Percentiles rank a stretch among this genome's conserved stretches.
These are phyloP conservation scores for Melanopsichium pennsylvanicum DNA, from an alignment of 1,284 basidiomycete genomes.

Conservation along the genomic window DNA sequence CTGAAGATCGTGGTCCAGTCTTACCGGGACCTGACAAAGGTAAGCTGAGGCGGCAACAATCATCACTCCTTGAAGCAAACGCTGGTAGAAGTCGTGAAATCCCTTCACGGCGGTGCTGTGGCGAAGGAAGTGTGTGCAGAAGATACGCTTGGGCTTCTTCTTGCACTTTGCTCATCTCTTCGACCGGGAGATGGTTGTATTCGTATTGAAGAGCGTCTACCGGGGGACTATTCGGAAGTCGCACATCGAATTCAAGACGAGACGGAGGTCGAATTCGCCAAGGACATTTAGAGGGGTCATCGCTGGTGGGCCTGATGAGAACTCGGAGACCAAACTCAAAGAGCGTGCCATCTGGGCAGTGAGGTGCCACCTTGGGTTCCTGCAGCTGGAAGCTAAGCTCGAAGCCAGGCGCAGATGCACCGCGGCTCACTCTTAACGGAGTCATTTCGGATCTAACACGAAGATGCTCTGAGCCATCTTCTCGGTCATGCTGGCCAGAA, in stretches of 20 bases:
- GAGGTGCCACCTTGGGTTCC: slow-evolving; percentile 12
- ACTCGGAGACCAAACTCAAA: slow-evolving; percentile 29
- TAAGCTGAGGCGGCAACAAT: background rate
- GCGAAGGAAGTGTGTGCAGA: background rate
- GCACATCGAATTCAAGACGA: background rate
- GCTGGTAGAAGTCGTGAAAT: background rate
- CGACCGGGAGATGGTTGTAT: slow-evolving; percentile 5
- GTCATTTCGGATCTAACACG: too few species aligned
- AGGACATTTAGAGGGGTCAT: background rate
- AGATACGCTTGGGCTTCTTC: slow-evolving; percentile 25
- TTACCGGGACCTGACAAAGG: background rate
- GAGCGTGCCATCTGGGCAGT: slow-evolving; percentile 4
- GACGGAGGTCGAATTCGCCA: slow-evolving; percentile 1
- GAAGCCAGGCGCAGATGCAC: slow-evolving; percentile 3
- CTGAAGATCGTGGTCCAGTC: background rate
- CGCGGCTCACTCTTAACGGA: background rate
- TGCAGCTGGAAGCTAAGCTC: slow-evolving; percentile 35
- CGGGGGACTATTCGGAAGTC: background rate
- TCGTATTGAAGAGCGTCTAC: slow-evolving; percentile 17
- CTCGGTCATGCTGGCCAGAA: too few species aligned
- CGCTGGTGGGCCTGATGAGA: slow-evolving; percentile 7
- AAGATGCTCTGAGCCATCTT: too few species aligned
- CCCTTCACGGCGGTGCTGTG: background rate
- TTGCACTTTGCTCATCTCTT: slow-evolving; percentile 26
- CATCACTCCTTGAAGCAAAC: background rate